These are phyloP conservation scores for Phytophthora meadii DNA, from an alignment of 352 stramenopile genomes.

Conservation along the genomic window DNA sequence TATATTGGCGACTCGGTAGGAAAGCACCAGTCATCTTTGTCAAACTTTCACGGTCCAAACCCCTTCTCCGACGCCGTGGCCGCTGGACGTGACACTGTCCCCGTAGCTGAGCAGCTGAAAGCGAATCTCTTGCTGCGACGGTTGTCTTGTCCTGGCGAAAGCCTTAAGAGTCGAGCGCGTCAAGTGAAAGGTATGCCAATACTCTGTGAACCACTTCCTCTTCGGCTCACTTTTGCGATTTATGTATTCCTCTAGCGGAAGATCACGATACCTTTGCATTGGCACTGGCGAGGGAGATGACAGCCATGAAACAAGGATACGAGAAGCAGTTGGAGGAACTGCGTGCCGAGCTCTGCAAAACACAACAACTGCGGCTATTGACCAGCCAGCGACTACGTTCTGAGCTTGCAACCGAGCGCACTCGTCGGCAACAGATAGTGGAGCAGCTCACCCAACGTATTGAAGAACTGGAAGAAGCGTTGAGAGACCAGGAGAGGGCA, in stretches of 20 bases:
- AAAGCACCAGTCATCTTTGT: conserved; percentile 13
- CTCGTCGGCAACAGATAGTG: conserved; percentile 47
- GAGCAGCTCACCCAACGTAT: conserved; percentile 54
- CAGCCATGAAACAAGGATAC: conserved; percentile 71
- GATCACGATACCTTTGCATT: conserved; percentile 81
- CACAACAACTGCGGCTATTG: conserved; percentile 52
- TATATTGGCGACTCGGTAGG: conserved; percentile 17
- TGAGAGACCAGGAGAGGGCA: conserved; percentile 40
- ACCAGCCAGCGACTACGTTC: conserved; percentile 50
- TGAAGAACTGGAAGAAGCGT: conserved; percentile 42
- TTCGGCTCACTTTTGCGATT: conserved; percentile 14
- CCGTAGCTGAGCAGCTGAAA: conserved; percentile 62
- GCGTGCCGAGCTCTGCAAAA: conserved; percentile 54
- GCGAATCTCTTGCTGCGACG: conserved; percentile 33
- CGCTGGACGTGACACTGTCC: conserved; percentile 59
- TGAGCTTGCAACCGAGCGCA: conserved; percentile 62
- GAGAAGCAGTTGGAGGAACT: conserved; percentile 73
- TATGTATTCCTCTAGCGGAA: conserved; percentile 38
- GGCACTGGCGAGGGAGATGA: conserved; percentile 73
- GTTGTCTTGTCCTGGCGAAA: conserved; percentile 21
- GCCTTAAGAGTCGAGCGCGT: conserved; percentile 26
- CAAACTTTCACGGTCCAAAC: conserved; percentile 38
- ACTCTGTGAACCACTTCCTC: neutral
- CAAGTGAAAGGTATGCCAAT: conserved; percentile 30
- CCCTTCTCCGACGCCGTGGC: conserved; percentile 79